A percentile compares a stretch with the other conserved stretches of the same genome.
Evolutionary conservation across 2,329 filamentous ascomycete genomes (phyloP).

Genomic region (Pseudocercospora crystallina): DNA sequence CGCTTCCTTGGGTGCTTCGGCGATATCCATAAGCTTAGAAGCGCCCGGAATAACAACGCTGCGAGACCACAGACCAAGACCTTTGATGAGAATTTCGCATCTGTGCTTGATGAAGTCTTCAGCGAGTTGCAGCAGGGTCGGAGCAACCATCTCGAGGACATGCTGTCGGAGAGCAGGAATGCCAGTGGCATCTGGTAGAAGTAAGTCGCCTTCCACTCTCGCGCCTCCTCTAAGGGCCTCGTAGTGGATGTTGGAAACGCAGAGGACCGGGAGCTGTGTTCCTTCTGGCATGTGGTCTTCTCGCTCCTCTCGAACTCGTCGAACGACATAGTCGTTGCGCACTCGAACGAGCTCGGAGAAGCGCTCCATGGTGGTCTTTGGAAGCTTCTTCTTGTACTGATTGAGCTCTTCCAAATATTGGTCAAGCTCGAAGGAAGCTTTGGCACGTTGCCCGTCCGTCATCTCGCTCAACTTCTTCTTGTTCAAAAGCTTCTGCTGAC

Average conservation of each 20-base stretch:
- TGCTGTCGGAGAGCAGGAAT: slow-evolving; percentile 23
- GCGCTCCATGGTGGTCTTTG: background rate
- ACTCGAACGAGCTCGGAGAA: too few species aligned
- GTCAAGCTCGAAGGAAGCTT: background rate
- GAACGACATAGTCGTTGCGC: too few species aligned
- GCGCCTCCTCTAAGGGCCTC: slow-evolving; percentile 19
- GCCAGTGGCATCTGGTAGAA: slow-evolving; percentile 17
- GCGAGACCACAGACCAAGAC: slow-evolving; percentile 20
- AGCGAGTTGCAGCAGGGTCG: slow-evolving; percentile 2
- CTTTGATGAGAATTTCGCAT: slow-evolving; percentile 19
- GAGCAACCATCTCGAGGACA: slow-evolving; percentile 14
- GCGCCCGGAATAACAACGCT: too few species aligned
- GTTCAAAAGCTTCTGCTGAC: background rate
- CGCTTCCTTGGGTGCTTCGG: too few species aligned
- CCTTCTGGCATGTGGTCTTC: slow-evolving; percentile 15
- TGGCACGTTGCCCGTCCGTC: background rate
- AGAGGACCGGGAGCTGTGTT: slow-evolving; percentile 14
- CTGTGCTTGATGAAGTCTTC: slow-evolving; percentile 16
- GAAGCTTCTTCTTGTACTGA: background rate
- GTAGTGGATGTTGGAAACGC: slow-evolving; percentile 32
- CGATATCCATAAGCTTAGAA: too few species aligned
- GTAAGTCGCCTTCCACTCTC: too few species aligned
- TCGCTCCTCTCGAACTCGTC: background rate
- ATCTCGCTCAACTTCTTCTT: background rate
- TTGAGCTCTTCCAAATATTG: background rate